Evolutionary conservation across 2,329 filamentous ascomycete species (phyloP).

Genomic region (Pseudocercospora fijiensis): DNA sequence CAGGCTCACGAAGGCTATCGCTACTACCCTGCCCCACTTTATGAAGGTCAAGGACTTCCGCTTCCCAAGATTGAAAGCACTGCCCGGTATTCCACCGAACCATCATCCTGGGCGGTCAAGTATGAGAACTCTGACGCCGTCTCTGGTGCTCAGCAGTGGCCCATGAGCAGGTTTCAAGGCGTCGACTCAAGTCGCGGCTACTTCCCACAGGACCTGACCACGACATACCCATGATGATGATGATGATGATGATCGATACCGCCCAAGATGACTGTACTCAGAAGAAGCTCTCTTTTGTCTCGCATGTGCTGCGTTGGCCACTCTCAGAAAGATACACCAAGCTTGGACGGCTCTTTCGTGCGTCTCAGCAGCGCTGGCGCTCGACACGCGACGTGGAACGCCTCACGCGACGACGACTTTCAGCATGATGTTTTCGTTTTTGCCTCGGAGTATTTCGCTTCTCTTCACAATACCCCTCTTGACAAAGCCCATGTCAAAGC

Average conservation of each 20-base stretch:
- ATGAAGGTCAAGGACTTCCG: constrained; percentile 40
- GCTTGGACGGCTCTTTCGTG: constrained; percentile 6
- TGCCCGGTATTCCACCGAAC: constrained; percentile 33
- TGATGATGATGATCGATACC: not conserved
- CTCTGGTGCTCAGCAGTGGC: constrained; percentile 38
- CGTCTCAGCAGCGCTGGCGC: constrained; percentile 25
- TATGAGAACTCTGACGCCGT: constrained; percentile 44
- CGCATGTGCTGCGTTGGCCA: constrained; percentile 32
- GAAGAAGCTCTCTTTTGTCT: constrained; percentile 24
- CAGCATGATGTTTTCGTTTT: constrained; percentile 1
- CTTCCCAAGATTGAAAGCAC: constrained; percentile 35
- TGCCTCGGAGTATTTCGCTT: constrained; percentile 10
- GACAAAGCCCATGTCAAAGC: constrained; percentile 14
- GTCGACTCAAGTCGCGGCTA: constrained; percentile 50
- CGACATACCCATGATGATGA: constrained; percentile 21
- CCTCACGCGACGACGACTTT: constrained; percentile 8
- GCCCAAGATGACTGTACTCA: not conserved
- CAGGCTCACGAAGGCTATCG: constrained; percentile 46
- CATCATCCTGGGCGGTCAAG: constrained; percentile 42
- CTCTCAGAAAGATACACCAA: constrained; percentile 15
- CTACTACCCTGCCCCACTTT: constrained; percentile 49
- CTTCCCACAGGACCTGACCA: constrained; percentile 46
- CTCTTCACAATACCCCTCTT: constrained; percentile 21
- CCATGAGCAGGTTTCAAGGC: constrained; percentile 47
- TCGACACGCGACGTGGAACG: constrained; percentile 17